Percentiles rank a stretch among this genome's conserved stretches.
phyloP scores from a whole-genome alignment of 305 asterid genomes.

The Fraxinus greggii region DNA sequence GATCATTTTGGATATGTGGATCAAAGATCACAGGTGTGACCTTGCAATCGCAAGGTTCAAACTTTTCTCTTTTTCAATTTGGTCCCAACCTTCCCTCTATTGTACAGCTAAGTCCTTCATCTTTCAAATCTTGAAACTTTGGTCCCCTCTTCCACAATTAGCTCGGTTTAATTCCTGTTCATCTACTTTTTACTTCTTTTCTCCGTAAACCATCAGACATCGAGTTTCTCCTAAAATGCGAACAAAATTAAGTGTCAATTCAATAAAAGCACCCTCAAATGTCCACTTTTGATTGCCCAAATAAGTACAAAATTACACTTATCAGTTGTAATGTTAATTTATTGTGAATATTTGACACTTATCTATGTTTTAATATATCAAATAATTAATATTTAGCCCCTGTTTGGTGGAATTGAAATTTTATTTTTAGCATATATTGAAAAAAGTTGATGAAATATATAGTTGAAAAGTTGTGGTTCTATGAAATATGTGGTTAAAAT shows the following conservation, averaged over 20 bases:
- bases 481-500: neutral
- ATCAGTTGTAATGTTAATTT: neutral
- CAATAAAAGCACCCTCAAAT: neutral
- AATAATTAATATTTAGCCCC: neutral
- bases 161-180: neutral
- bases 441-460: neutral
- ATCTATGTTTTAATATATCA: neutral
- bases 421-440: neutral
- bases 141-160: neutral
- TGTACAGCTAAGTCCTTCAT: neutral
- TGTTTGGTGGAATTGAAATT: neutral
- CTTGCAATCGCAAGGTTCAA: neutral
- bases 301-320: neutral
- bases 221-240: neutral
- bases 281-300: neutral
- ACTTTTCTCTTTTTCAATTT: neutral
- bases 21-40: neutral
- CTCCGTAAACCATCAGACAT: neutral
- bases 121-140: neutral
- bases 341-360: neutral
- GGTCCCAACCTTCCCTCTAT: neutral
- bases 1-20: neutral
- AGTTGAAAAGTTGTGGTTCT: neutral
- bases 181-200: neutral
- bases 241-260: neutral